Conservation (phyloP, 306 rosid genomes). For the Fagus crenata region DNA sequence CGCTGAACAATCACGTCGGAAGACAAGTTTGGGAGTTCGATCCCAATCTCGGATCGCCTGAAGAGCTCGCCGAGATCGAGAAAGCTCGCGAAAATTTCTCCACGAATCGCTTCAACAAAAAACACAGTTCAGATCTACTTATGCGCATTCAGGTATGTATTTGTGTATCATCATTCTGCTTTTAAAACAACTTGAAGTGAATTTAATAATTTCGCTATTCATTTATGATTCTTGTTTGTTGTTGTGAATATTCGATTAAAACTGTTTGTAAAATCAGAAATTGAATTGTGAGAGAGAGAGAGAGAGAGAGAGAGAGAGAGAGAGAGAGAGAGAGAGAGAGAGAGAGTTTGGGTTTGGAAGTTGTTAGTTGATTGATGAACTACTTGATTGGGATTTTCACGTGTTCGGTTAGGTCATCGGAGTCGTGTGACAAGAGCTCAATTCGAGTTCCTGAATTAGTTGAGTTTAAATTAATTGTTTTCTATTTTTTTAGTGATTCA, state of each 20-base stretch:
- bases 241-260: background rate
- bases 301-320: no score
- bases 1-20: conserved; percentile 62
- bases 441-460: background rate
- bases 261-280: background rate
- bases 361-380: background rate
- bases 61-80: conserved; percentile 50
- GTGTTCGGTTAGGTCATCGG: background rate
- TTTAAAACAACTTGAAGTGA: background rate
- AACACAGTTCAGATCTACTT: conserved; percentile 78
- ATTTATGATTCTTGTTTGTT: background rate
- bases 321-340: no score
- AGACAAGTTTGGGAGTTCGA: conserved; percentile 88
- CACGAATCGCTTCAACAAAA: conserved; percentile 48
- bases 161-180: no score
- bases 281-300: background rate
- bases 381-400: background rate
- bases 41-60: conserved; percentile 50
- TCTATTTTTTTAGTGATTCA: background rate
- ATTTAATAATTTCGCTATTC: background rate
- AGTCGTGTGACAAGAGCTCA: background rate
- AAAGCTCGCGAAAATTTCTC: conserved; percentile 46
- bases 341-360: background rate
- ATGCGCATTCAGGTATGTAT: conserved; percentile 75
- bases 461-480: background rate